Conservation (phyloP, 768 basidiomycete genomes). For the Sistotremastrum niveocremeum region DNA sequence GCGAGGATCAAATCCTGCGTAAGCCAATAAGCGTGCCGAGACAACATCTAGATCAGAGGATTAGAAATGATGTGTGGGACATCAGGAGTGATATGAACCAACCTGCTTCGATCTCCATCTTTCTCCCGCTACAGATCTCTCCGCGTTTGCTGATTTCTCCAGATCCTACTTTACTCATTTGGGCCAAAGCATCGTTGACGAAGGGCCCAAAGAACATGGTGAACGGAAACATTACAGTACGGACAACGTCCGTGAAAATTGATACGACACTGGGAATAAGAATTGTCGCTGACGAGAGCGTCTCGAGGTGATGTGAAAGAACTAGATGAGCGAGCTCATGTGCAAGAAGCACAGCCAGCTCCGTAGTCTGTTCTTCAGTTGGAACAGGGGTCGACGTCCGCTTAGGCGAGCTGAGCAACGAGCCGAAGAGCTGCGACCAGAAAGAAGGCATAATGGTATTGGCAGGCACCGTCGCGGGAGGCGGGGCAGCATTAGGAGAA, state of each 20-base stretch:
- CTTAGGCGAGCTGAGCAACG: not conserved
- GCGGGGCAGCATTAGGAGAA: conserved; percentile 7
- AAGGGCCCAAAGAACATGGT: conserved; percentile 92
- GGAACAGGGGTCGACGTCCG: conserved; percentile 7
- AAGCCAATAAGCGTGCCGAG: conserved; percentile 83
- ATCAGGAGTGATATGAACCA: no score
- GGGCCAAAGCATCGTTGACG: conserved; percentile 84
- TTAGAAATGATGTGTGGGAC: no score
- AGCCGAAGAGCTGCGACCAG: not conserved
- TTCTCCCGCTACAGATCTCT: conserved; percentile 63
- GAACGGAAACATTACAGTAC: conserved; percentile 73
- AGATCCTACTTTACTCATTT: conserved; percentile 63
- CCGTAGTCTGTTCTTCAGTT: conserved; percentile 70
- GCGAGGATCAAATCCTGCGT: conserved; percentile 83
- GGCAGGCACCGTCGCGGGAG: conserved; percentile 11
- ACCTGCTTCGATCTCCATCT: conserved; percentile 77
- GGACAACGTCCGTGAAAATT: conserved; percentile 59
- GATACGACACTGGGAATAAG: conserved; percentile 71
- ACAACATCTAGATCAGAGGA: conserved; percentile 42
- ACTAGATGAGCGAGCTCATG: conserved; percentile 92
- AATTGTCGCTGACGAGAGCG: conserved; percentile 73
- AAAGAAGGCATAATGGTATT: not conserved
- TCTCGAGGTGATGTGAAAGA: conserved; percentile 83
- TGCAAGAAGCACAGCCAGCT: conserved; percentile 80
- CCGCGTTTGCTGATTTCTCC: conserved; percentile 60